Evolutionary conservation across 1,284 basidiomycete genomes (phyloP), one percentile per base, ranked within the genome.

Genomic region (Microbotryum silenes-acaulis): DNA sequence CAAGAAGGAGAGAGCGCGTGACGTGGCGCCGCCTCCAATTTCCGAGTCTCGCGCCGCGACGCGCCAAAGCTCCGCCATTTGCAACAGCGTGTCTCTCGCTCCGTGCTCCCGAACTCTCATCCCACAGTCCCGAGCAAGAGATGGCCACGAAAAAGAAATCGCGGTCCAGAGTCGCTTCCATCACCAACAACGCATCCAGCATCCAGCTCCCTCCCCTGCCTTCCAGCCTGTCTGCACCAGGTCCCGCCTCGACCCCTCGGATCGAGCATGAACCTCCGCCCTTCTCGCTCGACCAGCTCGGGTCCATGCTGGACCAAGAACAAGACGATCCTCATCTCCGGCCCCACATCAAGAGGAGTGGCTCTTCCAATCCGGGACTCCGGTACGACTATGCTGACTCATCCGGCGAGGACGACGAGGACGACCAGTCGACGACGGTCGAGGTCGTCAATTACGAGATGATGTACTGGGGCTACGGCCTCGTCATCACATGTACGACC

Each of bases 391-490:
- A 21, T 16, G 12, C n/a, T 18, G 29, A 23, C 10, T 16, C 47
- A 42, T 12, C 56, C 21, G 44, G n/a, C 27, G 25, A 7, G 45
- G 21, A 16, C 9, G 21, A 18, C 5, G 37, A 37, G 45, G 31
- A 49, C 12, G 27, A 27, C 16, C 1, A 29, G 51, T 29, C 20
- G 14, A 53, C 23, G 23, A 53, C 27, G 8, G 20, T 25, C 25
- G 31, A 25, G 18, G n/a, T 20, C 37, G 37, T 51, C 45, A 52
- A 56, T 21, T 14, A 20, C 10, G 59, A 29, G 10, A 56, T 56
- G 54, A 25, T 44, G 44, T 9, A 18, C 6, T 64, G 55, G 60
- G 67, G 67, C 31, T 56, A 51, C 31, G 51, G 47, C 8, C 46
- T 69, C 23, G 46, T 65, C 27, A 27, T 23, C 0, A 49, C 47